Percentiles rank a stretch among this genome's conserved stretches.
Evolutionary conservation across 2,329 filamentous ascomycete genomes (phyloP).

Genomic region (Sodiomyces alkalinus): DNA sequence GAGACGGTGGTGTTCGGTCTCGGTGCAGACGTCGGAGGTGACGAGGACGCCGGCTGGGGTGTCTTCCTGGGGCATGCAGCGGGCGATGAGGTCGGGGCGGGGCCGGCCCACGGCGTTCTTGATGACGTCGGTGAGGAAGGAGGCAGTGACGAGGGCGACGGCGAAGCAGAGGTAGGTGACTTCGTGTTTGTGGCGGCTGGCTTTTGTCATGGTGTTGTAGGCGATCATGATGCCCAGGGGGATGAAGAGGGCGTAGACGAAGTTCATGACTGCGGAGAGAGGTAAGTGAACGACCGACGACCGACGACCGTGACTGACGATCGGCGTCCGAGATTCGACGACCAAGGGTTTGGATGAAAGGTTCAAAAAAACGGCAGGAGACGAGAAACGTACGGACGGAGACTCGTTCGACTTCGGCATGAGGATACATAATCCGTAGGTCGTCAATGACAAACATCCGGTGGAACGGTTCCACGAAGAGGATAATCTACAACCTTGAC

Average conservation of each 20-base stretch:
- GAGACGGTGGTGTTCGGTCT: constrained; percentile 50
- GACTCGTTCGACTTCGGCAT: constrained; percentile 73
- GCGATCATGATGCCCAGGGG: constrained; percentile 52
- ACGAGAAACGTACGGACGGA: constrained; percentile 46
- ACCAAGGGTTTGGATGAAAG: too few relatives aligned
- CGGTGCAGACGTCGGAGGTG: constrained; percentile 56
- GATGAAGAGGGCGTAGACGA: constrained; percentile 61
- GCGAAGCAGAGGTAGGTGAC: constrained; percentile 69
- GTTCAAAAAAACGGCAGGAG: too few relatives aligned
- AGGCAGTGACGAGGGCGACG: constrained; percentile 61
- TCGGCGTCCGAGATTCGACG: too few relatives aligned
- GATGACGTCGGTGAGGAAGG: constrained; percentile 75
- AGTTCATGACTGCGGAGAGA: constrained; percentile 42
- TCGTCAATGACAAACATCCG: constrained; percentile 89
- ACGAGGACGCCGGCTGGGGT: constrained; percentile 38
- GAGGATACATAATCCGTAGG: constrained; percentile 68
- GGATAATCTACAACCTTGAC: constrained; percentile 34
- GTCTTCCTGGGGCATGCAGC: constrained; percentile 54
- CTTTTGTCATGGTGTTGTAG: constrained; percentile 47
- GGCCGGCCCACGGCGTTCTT: constrained; percentile 80
- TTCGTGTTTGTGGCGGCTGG: constrained; percentile 65
- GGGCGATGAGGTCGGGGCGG: constrained; percentile 45
- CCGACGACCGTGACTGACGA: too few relatives aligned
- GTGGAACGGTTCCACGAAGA: constrained; percentile 73
- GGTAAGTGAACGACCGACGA: too few relatives aligned